Base-by-base conservation (phyloP, 106 monocot species). In the Acorus calamus region DNA sequence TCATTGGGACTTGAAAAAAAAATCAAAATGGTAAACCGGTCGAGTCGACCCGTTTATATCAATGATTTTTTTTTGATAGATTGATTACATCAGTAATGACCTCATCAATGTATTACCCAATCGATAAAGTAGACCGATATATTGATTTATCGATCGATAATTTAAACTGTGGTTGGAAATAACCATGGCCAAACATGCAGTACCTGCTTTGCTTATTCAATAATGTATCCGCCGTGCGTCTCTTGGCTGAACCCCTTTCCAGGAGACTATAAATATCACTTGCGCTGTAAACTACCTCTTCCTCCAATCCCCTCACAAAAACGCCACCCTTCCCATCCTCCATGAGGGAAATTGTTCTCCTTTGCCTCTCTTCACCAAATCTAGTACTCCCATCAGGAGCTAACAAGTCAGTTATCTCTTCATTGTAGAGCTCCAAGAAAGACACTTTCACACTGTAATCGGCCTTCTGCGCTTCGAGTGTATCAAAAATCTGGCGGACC, bases 321-420 rank as follows among this genome's bases (percentile, higher is more conserved):
- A 70, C 89, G 11, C 89, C 89, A 53, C 89, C 89, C 67, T 85
- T 89, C n/a, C 89, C 85, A 76, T 89, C 89, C 70, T 89, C 89
- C 81, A 89, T 80, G 8, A 89, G 77, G 64, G 79, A 75, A 57
- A 89, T 86, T 46, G 85, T 70, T 43, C 67, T 89, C 65, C 66
- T 85, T 53, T 64, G 71, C 67, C 73, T 83, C 41, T 83, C 89
- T 56, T 78, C 85, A 2, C 59, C 8, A 64, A 61, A 67, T 57
- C 70, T 71, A 76, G 11, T 55, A 43, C 74, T 66, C 14, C 85
- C 85, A 11, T 89, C 89, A 7, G 66, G 55, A 50, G 73, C 77
- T 63, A 89, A 82, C 3, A 89, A 62, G 72, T 89, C 89, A 44
- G 74, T 82, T 66, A 89, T 89, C 28, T 89, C 89, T 66, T 89